Base-by-base conservation (phyloP, 768 basidiomycete genomes). In the Cystofilobasidium ferigula region DNA sequence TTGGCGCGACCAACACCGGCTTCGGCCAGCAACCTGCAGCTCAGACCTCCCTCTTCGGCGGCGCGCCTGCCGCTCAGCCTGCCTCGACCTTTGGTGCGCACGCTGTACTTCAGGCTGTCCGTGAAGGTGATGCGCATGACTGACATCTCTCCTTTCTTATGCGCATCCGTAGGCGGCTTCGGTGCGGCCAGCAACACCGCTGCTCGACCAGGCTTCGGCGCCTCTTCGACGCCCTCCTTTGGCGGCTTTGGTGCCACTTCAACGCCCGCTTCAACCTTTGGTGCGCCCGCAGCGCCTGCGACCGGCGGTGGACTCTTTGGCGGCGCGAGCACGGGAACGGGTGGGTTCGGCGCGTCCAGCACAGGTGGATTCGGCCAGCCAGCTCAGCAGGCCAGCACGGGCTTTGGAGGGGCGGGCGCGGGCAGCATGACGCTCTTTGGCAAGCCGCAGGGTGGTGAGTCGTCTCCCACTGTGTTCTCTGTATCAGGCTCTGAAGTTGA, bases 1-100 rank as follows among this genome's bases (percentile, higher is more conserved):
- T 67, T 16, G 65, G 65, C 40, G 38, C 65, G 18, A 54, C 60
- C 1, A 28, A 43, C 2, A 43, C 65, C 0, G 28, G 60, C 18
- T 67, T 67, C 35, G 65, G 65, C 30, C 65, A 67, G 43, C 65
- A 67, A 34, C 65, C 65, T 34, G 57, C 48, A 6, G 14, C 45
- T 32, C 58, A 54, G 32, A 53, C 26, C 30, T 56, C 53, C 24
- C 48, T 67, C 60, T 67, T 67, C 26, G 65, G 65, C 38, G 65
- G 65, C 32, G 51, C 38, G 18, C 13, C 40, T 13, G 35, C 64
- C 6, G 26, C 65, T 5, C 48, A 51, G 48, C 34, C 65, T 3
- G 14, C 65, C 0, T 51, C 65, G 14, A 53, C 59, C 10, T 67
- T 67, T 28, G 65, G 65, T 67, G 8, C 58, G 65, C 42, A n/a